Evolutionary conservation across 495 filamentous ascomycete species (phyloP).

Genomic region (Penicillium parvum): DNA sequence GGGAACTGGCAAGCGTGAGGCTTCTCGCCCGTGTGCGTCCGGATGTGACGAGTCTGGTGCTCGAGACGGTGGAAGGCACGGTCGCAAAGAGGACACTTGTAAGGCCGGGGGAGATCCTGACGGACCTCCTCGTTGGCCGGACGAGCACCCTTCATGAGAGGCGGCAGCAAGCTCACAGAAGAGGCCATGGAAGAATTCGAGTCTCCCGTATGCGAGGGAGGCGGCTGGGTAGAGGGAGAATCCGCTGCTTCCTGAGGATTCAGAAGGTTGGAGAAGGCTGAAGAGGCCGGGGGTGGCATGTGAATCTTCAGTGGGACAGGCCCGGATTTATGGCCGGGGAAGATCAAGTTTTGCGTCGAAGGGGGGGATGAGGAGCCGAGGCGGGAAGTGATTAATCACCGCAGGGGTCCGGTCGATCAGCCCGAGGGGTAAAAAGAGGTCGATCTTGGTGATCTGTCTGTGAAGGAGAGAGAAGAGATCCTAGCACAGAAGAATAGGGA

Average conservation of each 20-base stretch:
- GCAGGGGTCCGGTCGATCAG: conserved; percentile 31
- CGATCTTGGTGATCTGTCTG: neutral
- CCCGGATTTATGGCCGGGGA: conserved; percentile 17
- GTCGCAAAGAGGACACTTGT: conserved; percentile 97
- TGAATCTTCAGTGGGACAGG: conserved; percentile 41
- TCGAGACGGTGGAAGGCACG: conserved; percentile 98
- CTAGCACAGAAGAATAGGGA: neutral
- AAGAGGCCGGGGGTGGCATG: conserved; percentile 70
- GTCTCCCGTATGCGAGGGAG: conserved; percentile 18
- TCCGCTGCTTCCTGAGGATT: conserved; percentile 50
- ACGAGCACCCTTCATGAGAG: conserved; percentile 60
- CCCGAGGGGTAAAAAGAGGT: conserved; percentile 15
- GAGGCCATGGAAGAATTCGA: conserved; percentile 60
- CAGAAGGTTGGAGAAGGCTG: conserved; percentile 75
- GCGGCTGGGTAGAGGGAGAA: conserved; percentile 28
- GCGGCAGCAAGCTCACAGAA: conserved; percentile 62
- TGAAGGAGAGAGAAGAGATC: neutral
- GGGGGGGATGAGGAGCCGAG: conserved; percentile 20
- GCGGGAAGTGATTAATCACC: conserved; percentile 17
- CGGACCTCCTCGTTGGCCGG: conserved; percentile 54
- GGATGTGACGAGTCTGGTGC: conserved; percentile 96
- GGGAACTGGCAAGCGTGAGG: conserved; percentile 92
- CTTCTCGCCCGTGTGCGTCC: conserved; percentile 98
- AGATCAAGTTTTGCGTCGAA: neutral
- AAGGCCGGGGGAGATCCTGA: conserved; percentile 87